Base-by-base conservation (phyloP, 495 filamentous ascomycete genomes). In the Penicillium paradoxum region DNA sequence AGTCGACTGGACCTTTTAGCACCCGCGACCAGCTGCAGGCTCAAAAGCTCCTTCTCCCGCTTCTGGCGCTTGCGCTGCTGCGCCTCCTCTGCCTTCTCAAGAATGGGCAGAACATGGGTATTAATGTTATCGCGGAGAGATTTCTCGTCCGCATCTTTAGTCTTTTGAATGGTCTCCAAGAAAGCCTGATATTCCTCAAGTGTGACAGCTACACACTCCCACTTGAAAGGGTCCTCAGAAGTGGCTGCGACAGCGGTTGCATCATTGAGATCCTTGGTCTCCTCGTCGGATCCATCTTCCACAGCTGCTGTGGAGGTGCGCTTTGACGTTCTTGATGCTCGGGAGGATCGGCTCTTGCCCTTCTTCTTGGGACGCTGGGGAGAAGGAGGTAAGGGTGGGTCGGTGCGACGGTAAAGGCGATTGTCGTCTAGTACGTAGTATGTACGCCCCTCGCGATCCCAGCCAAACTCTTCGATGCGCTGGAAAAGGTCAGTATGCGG, bases 371-470 rank as follows among this genome's bases (percentile, higher is more conserved):
- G 62, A 30, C 80, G 66, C 25, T 73, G 72, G 6, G 36, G 34
- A n/a, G 79, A 75, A 3, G 79, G 75, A 14, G 84, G 80, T 3
- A 81, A 74, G 2, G 79, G 74, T 48, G 79, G 81, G 34, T 91
- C 88, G 39, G 88, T 89, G 49, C 83, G 82, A 47, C 90, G 87
- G 69, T 97, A 98, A 24, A 97, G 75, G 42, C 92, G 82, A 56
- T 96, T 93, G 73, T 98, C 93, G 55, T 98, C 92, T 6, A 98
- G 80, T 11, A 96, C 85, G 59, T 88, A 93, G 67, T 96, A 95
- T 17, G 79, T 83, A 19, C 89, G 87, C 55, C 90, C 90, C 39
- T 96, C 73, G 17, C 78, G 74, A 69, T 98, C 93, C 78, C 86
- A 96, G 9, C 93, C 93, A 53, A 89, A 81, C 18, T 91, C 87